phyloP scores from a whole-genome alignment of 2,329 filamentous ascomycete species.

The Ophiosphaerella herpotricha region DNA sequence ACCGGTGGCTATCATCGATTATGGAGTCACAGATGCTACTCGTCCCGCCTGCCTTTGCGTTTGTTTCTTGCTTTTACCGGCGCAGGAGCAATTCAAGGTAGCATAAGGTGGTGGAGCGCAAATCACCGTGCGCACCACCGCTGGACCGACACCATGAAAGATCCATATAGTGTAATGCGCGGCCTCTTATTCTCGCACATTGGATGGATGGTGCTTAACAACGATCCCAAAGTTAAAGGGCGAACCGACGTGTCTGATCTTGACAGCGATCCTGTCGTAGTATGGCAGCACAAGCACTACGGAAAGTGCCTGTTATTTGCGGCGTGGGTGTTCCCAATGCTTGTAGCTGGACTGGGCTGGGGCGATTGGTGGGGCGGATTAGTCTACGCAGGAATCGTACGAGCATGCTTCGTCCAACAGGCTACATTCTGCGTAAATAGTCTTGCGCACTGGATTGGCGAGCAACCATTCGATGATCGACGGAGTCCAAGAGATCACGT shows the following conservation, averaged over 20 bases:
- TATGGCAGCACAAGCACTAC: constrained; percentile 54
- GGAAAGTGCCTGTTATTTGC: constrained; percentile 50
- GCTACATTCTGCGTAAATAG: constrained; percentile 59
- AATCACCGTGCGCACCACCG: constrained; percentile 57
- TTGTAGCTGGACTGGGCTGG: constrained; percentile 54
- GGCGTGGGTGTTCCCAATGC: constrained; percentile 49
- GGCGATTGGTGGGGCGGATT: constrained; percentile 54
- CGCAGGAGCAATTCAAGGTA: constrained; percentile 54
- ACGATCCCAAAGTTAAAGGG: constrained; percentile 55
- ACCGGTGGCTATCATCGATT: constrained; percentile 68
- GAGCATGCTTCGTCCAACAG: constrained; percentile 56
- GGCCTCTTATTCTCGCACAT: constrained; percentile 55
- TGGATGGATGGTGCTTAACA: constrained; percentile 57
- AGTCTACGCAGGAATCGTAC: constrained; percentile 55
- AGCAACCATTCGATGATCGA: constrained; percentile 49
- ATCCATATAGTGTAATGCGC: constrained; percentile 55
- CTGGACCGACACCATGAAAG: constrained; percentile 57
- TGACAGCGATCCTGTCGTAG: constrained; percentile 54
- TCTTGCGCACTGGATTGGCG: constrained; percentile 58
- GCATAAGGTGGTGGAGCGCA: constrained; percentile 54
- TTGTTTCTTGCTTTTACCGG: constrained; percentile 54
- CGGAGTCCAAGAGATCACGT: constrained; percentile 45
- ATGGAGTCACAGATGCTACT: constrained; percentile 62
- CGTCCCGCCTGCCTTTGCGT: constrained; percentile 49
- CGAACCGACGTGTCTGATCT: constrained; percentile 56